Conservation (phyloP, 2,329 filamentous ascomycete genomes). For the Thelonectria rubi region DNA sequence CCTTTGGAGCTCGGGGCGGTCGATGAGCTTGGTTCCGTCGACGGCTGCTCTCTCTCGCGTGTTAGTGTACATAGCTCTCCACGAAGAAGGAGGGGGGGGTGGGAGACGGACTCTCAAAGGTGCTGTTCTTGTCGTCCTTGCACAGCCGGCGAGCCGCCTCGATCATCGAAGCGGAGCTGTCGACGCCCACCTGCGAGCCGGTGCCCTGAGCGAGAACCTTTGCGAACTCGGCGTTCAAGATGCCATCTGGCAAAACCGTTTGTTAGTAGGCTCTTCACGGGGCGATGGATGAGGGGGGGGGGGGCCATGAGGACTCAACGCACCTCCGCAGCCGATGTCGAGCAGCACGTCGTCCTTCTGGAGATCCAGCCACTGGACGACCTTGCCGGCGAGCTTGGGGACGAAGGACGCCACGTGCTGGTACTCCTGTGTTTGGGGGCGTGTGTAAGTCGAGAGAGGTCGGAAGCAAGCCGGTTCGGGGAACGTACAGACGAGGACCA, state of each 20-base stretch:
- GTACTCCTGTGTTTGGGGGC: slow-evolving; percentile 57
- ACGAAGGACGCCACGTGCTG: slow-evolving; percentile 70
- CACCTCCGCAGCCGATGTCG: slow-evolving; percentile 72
- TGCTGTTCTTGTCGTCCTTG: slow-evolving; percentile 49
- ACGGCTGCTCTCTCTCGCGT: slow-evolving; percentile 48
- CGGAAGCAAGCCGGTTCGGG: too few relatives aligned
- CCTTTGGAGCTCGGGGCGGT: slow-evolving; percentile 47
- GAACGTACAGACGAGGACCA: slow-evolving; percentile 42
- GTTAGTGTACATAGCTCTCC: background rate
- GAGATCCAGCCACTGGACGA: slow-evolving; percentile 67
- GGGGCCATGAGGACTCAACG: slow-evolving; percentile 28
- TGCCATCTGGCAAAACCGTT: slow-evolving; percentile 56
- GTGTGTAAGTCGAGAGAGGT: slow-evolving; percentile 34
- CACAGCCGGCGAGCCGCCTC: slow-evolving; percentile 56
- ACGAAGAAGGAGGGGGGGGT: background rate
- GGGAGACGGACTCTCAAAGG: slow-evolving; percentile 53
- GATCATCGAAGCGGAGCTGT: slow-evolving; percentile 69
- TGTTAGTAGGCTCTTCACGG: too few relatives aligned
- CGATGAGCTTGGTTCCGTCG: slow-evolving; percentile 55
- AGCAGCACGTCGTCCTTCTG: slow-evolving; percentile 66
- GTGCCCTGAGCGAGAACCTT: slow-evolving; percentile 55
- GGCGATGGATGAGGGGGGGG: too few relatives aligned
- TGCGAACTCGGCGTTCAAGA: slow-evolving; percentile 65
- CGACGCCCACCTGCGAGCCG: slow-evolving; percentile 64
- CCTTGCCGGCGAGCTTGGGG: slow-evolving; percentile 67